Evolutionary conservation across 495 filamentous ascomycete genomes (phyloP).

Genomic region (Lophium mytilinum): DNA sequence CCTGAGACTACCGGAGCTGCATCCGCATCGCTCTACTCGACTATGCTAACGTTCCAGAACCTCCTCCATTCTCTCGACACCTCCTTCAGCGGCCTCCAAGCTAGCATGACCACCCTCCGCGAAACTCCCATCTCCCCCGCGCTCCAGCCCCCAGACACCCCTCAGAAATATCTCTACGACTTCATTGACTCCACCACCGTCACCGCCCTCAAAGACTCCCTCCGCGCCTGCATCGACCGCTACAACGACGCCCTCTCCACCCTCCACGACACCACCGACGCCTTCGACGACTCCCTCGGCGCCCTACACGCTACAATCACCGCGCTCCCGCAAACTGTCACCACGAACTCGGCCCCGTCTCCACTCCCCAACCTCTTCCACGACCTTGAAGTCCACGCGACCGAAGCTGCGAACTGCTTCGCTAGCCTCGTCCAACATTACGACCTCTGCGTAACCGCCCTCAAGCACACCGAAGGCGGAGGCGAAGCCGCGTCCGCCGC

Average conservation of each 20-base stretch:
- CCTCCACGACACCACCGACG: slow-evolving; percentile 22
- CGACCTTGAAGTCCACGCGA: slow-evolving; percentile 66
- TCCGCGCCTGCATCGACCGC: slow-evolving; percentile 58
- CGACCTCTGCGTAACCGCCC: slow-evolving; percentile 86
- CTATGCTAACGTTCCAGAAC: slow-evolving; percentile 28
- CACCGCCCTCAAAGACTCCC: slow-evolving; percentile 52
- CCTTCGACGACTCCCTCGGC: slow-evolving; percentile 21
- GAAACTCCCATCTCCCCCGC: slow-evolving; percentile 64
- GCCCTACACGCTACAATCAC: slow-evolving; percentile 23
- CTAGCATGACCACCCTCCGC: slow-evolving; percentile 61
- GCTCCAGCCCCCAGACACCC: slow-evolving; percentile 62
- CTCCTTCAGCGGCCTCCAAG: slow-evolving; percentile 60
- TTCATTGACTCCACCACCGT: slow-evolving; percentile 83
- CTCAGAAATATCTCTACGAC: slow-evolving; percentile 66
- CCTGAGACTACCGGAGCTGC: not conserved
- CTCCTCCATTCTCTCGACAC: slow-evolving; percentile 65
- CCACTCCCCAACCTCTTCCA: slow-evolving; percentile 61
- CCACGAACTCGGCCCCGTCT: slow-evolving; percentile 21
- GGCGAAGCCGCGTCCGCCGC: slow-evolving; percentile 57
- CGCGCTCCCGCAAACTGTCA: slow-evolving; percentile 14
- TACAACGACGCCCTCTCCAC: slow-evolving; percentile 26
- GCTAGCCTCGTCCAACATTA: slow-evolving; percentile 84
- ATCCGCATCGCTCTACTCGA: not conserved
- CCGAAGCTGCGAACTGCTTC: slow-evolving; percentile 73
- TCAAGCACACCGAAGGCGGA: slow-evolving; percentile 88